Evolutionary conservation across 2,329 filamentous ascomycete species (phyloP).

Genomic region (Trichophyton verrucosum): DNA sequence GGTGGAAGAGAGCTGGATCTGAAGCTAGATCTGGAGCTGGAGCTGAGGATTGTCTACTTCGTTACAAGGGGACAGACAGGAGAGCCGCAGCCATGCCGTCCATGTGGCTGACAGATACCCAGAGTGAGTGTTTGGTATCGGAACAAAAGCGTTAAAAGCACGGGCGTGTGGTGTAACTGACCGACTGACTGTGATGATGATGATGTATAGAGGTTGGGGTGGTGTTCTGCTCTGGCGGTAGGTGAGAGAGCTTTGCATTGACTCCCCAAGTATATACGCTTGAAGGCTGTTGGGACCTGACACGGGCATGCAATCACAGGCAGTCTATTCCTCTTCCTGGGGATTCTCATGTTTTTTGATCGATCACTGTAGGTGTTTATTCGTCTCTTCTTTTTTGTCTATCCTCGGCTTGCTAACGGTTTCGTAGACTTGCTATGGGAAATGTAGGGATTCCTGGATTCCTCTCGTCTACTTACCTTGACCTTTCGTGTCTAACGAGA

Average conservation of each 20-base stretch:
- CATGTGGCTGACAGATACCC: conserved; percentile 92
- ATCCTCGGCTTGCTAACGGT: neutral
- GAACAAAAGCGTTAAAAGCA: too few species aligned
- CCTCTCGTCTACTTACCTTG: conserved; percentile 4
- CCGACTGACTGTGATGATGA: neutral
- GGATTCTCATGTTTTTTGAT: conserved; percentile 95
- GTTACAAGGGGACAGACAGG: neutral
- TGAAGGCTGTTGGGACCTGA: neutral
- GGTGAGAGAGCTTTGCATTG: conserved; percentile 31
- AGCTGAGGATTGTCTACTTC: too few species aligned
- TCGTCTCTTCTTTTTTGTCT: neutral
- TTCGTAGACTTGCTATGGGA: conserved; percentile 79
- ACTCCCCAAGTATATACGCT: neutral
- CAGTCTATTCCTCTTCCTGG: conserved; percentile 86
- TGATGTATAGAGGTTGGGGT: conserved; percentile 69
- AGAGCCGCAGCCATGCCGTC: conserved; percentile 51
- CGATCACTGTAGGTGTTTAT: conserved; percentile 62
- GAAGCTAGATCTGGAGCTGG: too few species aligned
- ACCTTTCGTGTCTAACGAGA: conserved; percentile 1
- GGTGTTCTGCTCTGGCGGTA: conserved; percentile 95
- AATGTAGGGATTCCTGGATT: conserved; percentile 47
- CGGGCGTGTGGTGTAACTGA: too few species aligned
- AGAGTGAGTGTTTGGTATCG: conserved; percentile 53
- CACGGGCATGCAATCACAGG: conserved; percentile 42
- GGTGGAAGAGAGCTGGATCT: neutral